Evolutionary conservation across 805 yeast species (phyloP), one percentile per base, ranked within the genome.

Genomic region (Blastobotrys americana): DNA sequence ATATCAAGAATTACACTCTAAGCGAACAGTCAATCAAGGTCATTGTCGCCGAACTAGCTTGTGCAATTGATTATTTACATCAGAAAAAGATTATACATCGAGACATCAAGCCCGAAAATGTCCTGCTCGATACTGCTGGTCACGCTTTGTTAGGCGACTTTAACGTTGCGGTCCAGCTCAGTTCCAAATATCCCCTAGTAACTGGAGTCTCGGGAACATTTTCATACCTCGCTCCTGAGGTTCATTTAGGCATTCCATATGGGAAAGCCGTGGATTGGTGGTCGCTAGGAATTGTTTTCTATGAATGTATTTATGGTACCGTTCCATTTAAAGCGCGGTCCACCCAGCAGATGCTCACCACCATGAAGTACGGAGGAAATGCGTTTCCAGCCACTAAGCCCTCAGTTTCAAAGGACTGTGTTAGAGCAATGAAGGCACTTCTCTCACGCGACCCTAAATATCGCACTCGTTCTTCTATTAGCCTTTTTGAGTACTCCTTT

Each of bases 131-230:
- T 54, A 90, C 80, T 60, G 78, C 82, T 64, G 97, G 97, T 20
- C 86, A 89, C 15, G 84, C 89, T 56, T 93, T 90, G 63, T 86
- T 84, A 67, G 96, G 90, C 42, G 98, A 93, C 65, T 93, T 90
- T 73, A 74, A 55, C 65, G 97, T 97, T 22, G 96, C 97, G 2
- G 96, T 97, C 5, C 85, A 85, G 62, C 90, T 89, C 10, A 63
- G 68, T 47, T 31, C 23, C 15, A 47, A 46, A n/a, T n/a, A 34
- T 2, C 49, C 53, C 2, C 34, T 42, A 4, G 47, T 53, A n/a
- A 34, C 40, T 9, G 59, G 57, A 2, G 39, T 46, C 5, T 50
- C 56, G 2, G 63, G 63, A 15, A 59, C 63, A 2, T 42, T 53
- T 39, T 44, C 48, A 20, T 59, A 59, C 43, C 42, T 59, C 18